A percentile compares a stretch with the other conserved stretches of the same genome.
These are phyloP conservation scores for Ambrosiella xylebori DNA, from an alignment of 2,329 filamentous ascomycete genomes.

Conservation along the genomic window DNA sequence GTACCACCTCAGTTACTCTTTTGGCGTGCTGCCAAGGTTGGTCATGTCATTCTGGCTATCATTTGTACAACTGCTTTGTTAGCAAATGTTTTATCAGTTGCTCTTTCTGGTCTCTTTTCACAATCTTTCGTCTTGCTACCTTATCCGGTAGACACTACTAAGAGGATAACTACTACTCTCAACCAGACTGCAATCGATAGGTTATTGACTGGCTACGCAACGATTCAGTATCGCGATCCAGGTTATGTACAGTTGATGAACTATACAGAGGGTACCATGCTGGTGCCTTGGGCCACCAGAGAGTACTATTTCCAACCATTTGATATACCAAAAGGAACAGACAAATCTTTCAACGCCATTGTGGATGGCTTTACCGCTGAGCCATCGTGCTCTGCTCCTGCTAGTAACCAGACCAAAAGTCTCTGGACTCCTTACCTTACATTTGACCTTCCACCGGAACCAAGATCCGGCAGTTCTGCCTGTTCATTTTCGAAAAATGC, in stretches of 20 bases:
- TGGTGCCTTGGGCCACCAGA: constrained; percentile 33
- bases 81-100: constrained; percentile 35
- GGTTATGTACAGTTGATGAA: constrained; percentile 23
- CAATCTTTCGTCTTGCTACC: constrained; percentile 17
- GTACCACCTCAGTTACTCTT: no score
- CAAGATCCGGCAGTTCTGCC: background rate
- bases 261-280: constrained; percentile 22
- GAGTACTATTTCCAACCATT: constrained; percentile 32
- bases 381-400: background rate
- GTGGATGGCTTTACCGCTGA: background rate
- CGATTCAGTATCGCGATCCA: background rate
- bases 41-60: constrained; percentile 26
- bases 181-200: no score
- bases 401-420: background rate
- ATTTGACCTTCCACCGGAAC: background rate
- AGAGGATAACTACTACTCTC: no score
- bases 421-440: background rate
- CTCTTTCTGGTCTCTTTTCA: constrained; percentile 33
- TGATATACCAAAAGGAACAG: background rate
- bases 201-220: background rate
- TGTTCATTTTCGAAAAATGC: background rate
- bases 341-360: background rate
- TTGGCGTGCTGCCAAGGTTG: no score
- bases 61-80: constrained; percentile 32
- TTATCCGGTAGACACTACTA: no score